Evolutionary conservation across 768 basidiomycete genomes (phyloP).

Genomic region (Suillus clintonianus): DNA sequence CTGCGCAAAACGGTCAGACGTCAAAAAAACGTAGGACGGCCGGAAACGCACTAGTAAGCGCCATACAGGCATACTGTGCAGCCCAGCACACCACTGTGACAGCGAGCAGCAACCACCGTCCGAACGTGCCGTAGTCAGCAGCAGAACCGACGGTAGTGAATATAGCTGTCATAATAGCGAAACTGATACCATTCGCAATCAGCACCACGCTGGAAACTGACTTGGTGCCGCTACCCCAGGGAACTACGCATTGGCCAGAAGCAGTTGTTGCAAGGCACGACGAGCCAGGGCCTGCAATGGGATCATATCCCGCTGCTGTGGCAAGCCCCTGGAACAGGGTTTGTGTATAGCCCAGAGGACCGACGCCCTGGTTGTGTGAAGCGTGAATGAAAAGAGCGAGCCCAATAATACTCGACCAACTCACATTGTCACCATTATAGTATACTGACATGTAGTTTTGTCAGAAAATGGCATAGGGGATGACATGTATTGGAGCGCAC

Average conservation of each 20-base stretch:
- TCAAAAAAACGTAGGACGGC: not conserved
- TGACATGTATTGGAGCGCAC: slow-evolving; percentile 41
- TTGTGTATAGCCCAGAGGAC: slow-evolving; percentile 67
- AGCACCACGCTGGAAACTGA: slow-evolving; percentile 76
- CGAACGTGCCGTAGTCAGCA: slow-evolving; percentile 49
- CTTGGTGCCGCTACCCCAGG: slow-evolving; percentile 75
- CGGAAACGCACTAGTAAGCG: slow-evolving; percentile 57
- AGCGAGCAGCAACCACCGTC: slow-evolving; percentile 74
- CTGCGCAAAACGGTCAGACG: slow-evolving; percentile 33
- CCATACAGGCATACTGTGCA: slow-evolving; percentile 77
- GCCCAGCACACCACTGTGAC: slow-evolving; percentile 79
- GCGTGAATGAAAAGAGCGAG: not conserved
- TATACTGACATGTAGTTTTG: slow-evolving; percentile 50
- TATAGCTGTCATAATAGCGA: slow-evolving; percentile 77
- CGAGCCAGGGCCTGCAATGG: slow-evolving; percentile 66
- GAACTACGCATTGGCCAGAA: slow-evolving; percentile 76
- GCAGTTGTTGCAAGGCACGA: slow-evolving; percentile 58
- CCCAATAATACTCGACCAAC: slow-evolving; percentile 9
- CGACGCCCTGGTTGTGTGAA: slow-evolving; percentile 53
- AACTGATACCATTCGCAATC: slow-evolving; percentile 73
- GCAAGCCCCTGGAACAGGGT: slow-evolving; percentile 76
- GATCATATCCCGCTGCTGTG: slow-evolving; percentile 74
- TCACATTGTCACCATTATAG: slow-evolving; percentile 80
- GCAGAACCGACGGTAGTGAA: slow-evolving; percentile 74
- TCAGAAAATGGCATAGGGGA: not conserved